Evolutionary conservation across 1,139 yeast species (phyloP), one percentile per base, ranked within the genome.

Genomic region (Pneumocystis canis): DNA sequence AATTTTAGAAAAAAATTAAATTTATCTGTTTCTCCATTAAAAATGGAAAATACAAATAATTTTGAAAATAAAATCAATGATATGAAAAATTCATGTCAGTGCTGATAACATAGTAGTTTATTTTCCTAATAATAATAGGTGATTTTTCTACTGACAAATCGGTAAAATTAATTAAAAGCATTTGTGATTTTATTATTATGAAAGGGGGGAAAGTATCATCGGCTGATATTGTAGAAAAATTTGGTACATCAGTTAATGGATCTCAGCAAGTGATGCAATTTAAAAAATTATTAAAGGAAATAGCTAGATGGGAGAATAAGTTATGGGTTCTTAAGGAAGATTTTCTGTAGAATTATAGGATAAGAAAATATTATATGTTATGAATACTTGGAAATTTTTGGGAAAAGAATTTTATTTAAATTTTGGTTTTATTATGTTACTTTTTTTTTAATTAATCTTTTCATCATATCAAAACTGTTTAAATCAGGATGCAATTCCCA

Each of bases 401-500:
- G 5, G 40, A 47, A 20, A 25, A 25, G 25, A 47, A 18, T 25
- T 25, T 18, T 40, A 9, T 37, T 57, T 14, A 18, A 28, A 30
- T 57, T 35, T 57, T 18, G 20, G 30, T 20, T 11, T 20, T 57
- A 57, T 57, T 7, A 35, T 33, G 14, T 33, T 56, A 66, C 89
- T 67, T 76, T 76, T 69, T 80, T 83, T 65, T 89, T 87, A n/a
- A 94, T 85, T 67, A 94, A 77, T 0, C 98, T 97, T 69, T 82
- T 86, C 76, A 92, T 86, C 78, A 94, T 90, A 72, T 94, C 98
- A 71, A 94, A 94, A 1, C 97, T 88, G 72, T 94, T 94, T 0
- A 98, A 98, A 72, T 94, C 98, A 0, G 99, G 98, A 72, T 89
- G 97, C 60, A 94, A 76, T 69, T 88, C 86, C 68, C 80, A 83